These are phyloP conservation scores for Rhynchospora tenuis DNA, from an alignment of 176 grass and related monocot species.

Conservation along the genomic window DNA sequence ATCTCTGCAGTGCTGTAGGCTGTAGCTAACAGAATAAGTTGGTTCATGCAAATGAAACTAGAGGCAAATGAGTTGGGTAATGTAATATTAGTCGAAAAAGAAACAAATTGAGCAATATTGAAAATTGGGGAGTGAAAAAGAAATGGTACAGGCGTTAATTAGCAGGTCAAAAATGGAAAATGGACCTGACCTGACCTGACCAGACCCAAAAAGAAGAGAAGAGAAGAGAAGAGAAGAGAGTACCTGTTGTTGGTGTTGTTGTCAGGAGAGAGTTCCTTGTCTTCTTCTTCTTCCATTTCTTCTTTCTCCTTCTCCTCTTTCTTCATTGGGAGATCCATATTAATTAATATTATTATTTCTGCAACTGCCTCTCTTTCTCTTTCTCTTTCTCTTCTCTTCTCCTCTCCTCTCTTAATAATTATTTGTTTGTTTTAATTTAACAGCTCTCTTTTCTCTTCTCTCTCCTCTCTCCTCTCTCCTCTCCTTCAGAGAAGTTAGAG, in stretches of 20 bases:
- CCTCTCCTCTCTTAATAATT: background rate
- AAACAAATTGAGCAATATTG: background rate
- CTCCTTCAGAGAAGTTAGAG: too few relatives aligned
- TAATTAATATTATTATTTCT: background rate
- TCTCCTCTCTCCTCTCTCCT: too few relatives aligned
- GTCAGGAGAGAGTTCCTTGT: conserved; percentile 31
- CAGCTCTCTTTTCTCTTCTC: conserved; percentile 11
- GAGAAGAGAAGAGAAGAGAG: background rate
- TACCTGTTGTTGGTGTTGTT: conserved; percentile 34
- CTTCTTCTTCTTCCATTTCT: background rate
- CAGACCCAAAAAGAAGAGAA: background rate
- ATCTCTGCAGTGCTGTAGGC: too few relatives aligned
- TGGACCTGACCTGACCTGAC: too few relatives aligned
- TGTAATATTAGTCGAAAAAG: too few relatives aligned
- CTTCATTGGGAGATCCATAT: background rate
- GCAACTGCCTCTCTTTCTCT: background rate
- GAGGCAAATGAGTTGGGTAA: too few relatives aligned
- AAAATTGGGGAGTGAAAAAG: background rate
- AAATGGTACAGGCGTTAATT: too few relatives aligned
- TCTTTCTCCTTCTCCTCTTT: background rate
- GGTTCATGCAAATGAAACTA: too few relatives aligned
- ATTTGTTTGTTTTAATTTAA: background rate
- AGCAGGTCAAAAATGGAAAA: background rate
- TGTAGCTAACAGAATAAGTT: too few relatives aligned
- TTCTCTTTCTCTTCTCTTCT: background rate